Evolutionary conservation across 2,329 filamentous ascomycete genomes (phyloP), one percentile per base, ranked within the genome.

Genomic region (Paraphoma sp.): DNA sequence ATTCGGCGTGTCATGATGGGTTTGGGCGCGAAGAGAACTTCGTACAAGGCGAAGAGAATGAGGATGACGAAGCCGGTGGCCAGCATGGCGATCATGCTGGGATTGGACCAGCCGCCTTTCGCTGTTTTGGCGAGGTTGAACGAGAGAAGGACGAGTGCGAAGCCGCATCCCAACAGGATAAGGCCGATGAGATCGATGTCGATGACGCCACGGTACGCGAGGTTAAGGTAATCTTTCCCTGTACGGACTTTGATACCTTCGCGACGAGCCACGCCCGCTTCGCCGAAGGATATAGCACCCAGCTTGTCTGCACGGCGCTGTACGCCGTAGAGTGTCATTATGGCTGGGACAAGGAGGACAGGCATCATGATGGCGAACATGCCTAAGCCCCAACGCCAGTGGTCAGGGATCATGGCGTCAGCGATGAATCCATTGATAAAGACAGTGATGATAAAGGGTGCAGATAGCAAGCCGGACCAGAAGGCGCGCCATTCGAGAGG

Each of bases 341-440:
- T 72, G 28, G 67, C 65, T 0, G 69, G 69, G 16, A 62, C 48
- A 7, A 68, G 48, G 1, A 65, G 45, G 36, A 67, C 45, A 2
- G 64, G 67, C 30, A 63, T 62, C 57, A 70, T 64, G 48, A 70
- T 68, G 29, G 67, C 67, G 43, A 67, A 68, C 64, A 70, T 70
- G 30, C 64, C 67, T 4, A 68, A 46, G 12, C 67, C 67, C 67
- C 65, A 68, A 7, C 65, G 53, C 65, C 67, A 70, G 42, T 78
- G 62, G 23, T 78, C 75, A 4, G 64, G 60, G 6, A 71, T 59
- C 40, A 80, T 78, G 16, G 60, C 74, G 6, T 80, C 73, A 4
- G 72, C 72, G 16, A 82, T 81, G 63, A 79, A 79, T 1, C 78
- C 79, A 28, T 78, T 79, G 61, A 81, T 59, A 17, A 75, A 76